These are phyloP conservation scores for Priceomyces medius DNA, from an alignment of 805 yeast species.

Conservation along the genomic window DNA sequence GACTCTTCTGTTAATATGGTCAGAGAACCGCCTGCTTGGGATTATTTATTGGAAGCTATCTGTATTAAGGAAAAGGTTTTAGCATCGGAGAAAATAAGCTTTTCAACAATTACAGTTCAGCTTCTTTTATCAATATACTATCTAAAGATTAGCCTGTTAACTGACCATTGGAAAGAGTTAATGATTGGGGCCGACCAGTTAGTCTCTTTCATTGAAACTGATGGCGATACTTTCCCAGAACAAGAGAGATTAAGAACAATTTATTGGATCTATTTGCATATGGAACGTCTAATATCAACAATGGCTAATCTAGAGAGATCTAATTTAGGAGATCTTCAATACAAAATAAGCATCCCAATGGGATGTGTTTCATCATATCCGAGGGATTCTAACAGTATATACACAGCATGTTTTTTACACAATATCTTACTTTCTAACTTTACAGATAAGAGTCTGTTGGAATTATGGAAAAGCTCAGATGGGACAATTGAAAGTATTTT, in stretches of 20 bases:
- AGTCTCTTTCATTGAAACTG: not conserved
- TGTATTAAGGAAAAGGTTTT: not conserved
- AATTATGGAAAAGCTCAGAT: not conserved
- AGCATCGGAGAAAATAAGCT: constrained; percentile 1
- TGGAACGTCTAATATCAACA: constrained; percentile 2
- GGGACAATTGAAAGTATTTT: not conserved
- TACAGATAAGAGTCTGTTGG: not conserved
- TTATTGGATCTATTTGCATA: constrained; percentile 2
- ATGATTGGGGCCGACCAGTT: constrained; percentile 1
- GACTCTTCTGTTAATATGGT: not conserved
- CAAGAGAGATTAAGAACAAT: not conserved
- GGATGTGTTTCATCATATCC: constrained; percentile 3
- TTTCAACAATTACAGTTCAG: not conserved
- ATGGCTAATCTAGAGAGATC: constrained; percentile 2
- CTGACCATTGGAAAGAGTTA: constrained; percentile 4
- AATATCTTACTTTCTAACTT: constrained; percentile 4
- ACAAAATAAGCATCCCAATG: not conserved
- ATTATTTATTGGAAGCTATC: constrained; percentile 1
- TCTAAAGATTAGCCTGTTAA: constrained; percentile 1
- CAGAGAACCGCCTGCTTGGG: constrained; percentile 1
- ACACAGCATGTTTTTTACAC: constrained; percentile 2
- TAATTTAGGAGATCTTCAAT: not conserved
- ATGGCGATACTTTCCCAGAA: not conserved
- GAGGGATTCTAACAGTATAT: not conserved
- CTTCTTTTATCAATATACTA: constrained; percentile 2